These are phyloP conservation scores for Coix lacrymajobi DNA, from an alignment of 176 grass and related monocot species.

Conservation along the genomic window DNA sequence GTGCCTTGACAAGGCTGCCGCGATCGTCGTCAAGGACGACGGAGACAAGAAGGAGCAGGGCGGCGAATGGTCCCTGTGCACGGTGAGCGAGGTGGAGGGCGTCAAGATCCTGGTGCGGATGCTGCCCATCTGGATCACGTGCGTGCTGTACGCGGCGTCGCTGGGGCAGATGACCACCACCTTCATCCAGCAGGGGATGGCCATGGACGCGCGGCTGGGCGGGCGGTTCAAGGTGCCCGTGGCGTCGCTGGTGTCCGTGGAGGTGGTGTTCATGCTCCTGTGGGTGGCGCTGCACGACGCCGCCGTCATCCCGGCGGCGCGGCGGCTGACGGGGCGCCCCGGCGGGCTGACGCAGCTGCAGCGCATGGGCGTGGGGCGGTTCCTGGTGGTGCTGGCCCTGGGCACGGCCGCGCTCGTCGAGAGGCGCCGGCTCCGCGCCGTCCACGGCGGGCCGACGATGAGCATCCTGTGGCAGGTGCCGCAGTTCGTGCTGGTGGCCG, in stretches of 20 bases:
- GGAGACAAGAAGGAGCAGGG: neutral
- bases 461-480: constrained; percentile 71
- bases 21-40: neutral
- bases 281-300: constrained; percentile 60
- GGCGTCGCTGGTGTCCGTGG: constrained; percentile 48
- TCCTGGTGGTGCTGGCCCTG: constrained; percentile 53
- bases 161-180: constrained; percentile 70
- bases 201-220: constrained; percentile 45
- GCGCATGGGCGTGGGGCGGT: constrained; percentile 78
- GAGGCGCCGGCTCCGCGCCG: constrained; percentile 29
- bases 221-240: constrained; percentile 45
- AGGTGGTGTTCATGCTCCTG: constrained; percentile 54
- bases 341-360: constrained; percentile 54
- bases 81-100: constrained; percentile 65
- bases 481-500: constrained; percentile 60
- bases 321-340: constrained; percentile 5
- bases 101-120: constrained; percentile 65
- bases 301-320: constrained; percentile 34
- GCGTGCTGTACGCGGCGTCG: constrained; percentile 62
- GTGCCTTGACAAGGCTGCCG: constrained; percentile 60
- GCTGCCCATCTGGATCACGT: constrained; percentile 61
- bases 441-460: constrained; percentile 2
- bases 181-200: constrained; percentile 81
- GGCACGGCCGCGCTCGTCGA: constrained; percentile 57
- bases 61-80: constrained; percentile 36